Evolutionary conservation across 2,329 filamentous ascomycete species (phyloP).

Genomic region (Aspergillus pseudoviridinutans): DNA sequence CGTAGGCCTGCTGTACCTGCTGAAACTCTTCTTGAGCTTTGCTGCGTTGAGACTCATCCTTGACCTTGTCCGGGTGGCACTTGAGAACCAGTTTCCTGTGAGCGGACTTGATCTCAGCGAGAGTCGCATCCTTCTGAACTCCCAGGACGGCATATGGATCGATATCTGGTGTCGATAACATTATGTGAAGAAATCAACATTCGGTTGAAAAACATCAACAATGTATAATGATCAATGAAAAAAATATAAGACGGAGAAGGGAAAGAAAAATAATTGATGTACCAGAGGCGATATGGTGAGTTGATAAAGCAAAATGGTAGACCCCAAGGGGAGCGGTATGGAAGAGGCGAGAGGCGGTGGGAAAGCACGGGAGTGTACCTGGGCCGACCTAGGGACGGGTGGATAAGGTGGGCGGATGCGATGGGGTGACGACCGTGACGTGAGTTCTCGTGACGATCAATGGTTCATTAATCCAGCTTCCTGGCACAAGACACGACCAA

Average conservation of each 20-base stretch:
- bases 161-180: slow-evolving; percentile 34
- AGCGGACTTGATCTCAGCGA: slow-evolving; percentile 69
- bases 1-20: slow-evolving; percentile 87
- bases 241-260: background rate
- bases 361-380: slow-evolving; percentile 5
- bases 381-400: background rate
- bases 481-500: slow-evolving; percentile 7
- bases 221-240: background rate
- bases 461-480: slow-evolving; percentile 12
- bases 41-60: slow-evolving; percentile 70
- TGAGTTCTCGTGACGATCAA: slow-evolving; percentile 18
- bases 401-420: slow-evolving; percentile 1
- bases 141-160: slow-evolving; percentile 80
- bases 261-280: background rate
- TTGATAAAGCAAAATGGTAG: background rate
- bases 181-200: slow-evolving; percentile 15
- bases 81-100: slow-evolving; percentile 84
- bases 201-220: slow-evolving; percentile 13
- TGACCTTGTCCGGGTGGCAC: slow-evolving; percentile 88
- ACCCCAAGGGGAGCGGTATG: background rate
- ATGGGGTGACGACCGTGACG: slow-evolving; percentile 11
- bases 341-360: slow-evolving; percentile 8
- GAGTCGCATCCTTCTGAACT: slow-evolving; percentile 66
- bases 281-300: slow-evolving; percentile 5
- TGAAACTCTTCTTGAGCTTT: slow-evolving; percentile 85